Percentiles rank a stretch among this genome's conserved stretches.
These are phyloP conservation scores for Metschnikowia bowlesiae DNA, from an alignment of 805 yeast genomes.

Conservation along the genomic window DNA sequence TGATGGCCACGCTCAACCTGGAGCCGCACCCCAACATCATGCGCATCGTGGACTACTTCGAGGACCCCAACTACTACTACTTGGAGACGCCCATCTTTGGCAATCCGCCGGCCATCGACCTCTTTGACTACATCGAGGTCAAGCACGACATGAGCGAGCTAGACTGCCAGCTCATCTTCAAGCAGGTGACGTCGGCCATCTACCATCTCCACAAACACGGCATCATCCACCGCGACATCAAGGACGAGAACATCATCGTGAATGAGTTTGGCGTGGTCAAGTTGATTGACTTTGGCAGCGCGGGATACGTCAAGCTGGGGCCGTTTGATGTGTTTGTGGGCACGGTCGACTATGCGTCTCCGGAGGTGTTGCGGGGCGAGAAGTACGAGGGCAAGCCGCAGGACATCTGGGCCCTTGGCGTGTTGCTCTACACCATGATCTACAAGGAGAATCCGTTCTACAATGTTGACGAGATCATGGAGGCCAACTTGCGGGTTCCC, in stretches of 20 bases:
- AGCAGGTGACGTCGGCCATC: conserved; percentile 74
- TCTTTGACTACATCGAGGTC: conserved; percentile 88
- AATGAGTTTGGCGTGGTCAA: conserved; percentile 78
- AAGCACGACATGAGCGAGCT: conserved; percentile 73
- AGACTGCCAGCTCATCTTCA: conserved; percentile 74
- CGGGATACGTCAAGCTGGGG: conserved; percentile 84
- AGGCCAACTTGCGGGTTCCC: conserved; percentile 77
- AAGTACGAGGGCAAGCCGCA: conserved; percentile 92
- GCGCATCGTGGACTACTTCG: conserved; percentile 84
- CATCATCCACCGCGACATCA: conserved; percentile 89
- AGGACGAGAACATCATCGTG: conserved; percentile 90
- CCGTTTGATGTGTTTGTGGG: conserved; percentile 98
- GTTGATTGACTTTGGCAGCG: conserved; percentile 92
- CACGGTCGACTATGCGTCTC: conserved; percentile 95
- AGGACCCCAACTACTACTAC: conserved; percentile 84
- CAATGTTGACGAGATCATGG: conserved; percentile 92
- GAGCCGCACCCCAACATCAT: conserved; percentile 86
- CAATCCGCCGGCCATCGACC: conserved; percentile 81
- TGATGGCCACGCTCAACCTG: conserved; percentile 74
- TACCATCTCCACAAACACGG: conserved; percentile 81
- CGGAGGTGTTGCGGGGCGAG: conserved; percentile 86
- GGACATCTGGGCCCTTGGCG: conserved; percentile 96
- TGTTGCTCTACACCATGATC: conserved; percentile 79
- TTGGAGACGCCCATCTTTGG: conserved; percentile 92
- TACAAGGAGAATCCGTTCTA: conserved; percentile 95